Percentiles rank a stretch among this genome's conserved stretches.
phyloP scores from a whole-genome alignment of 305 asterid genomes.

The Plantago coronopus region DNA sequence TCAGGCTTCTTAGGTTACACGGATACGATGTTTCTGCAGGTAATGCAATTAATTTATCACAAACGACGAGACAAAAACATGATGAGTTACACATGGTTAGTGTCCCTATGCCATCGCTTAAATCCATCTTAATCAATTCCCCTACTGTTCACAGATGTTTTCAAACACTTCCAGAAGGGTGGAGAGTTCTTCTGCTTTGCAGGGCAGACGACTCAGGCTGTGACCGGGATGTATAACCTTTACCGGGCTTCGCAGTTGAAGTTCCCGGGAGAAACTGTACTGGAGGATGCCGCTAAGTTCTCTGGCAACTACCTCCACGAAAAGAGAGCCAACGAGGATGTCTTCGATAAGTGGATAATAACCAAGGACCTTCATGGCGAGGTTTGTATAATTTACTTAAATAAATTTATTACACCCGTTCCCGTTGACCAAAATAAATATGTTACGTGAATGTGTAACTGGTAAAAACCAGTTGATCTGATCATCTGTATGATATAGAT shows the following conservation, averaged over 20 bases:
- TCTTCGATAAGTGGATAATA: constrained; percentile 87
- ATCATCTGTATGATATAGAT: too few species aligned
- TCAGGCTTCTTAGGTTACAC: constrained; percentile 76
- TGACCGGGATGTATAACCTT: constrained; percentile 84
- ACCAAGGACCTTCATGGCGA: constrained; percentile 88
- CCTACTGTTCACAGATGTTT: constrained; percentile 45
- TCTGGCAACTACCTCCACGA: constrained; percentile 43
- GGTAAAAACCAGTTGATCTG: too few species aligned
- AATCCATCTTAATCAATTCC: background rate
- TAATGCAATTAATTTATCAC: constrained; percentile 12
- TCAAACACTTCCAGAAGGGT: constrained; percentile 54
- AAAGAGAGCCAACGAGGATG: constrained; percentile 50
- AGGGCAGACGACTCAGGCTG: constrained; percentile 83
- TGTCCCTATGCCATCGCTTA: background rate
- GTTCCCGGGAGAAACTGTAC: constrained; percentile 63
- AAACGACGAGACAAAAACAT: too few species aligned
- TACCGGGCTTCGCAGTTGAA: constrained; percentile 72
- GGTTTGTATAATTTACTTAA: too few species aligned
- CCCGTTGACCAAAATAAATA: too few species aligned
- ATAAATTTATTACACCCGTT: too few species aligned
- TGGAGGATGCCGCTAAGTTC: constrained; percentile 42
- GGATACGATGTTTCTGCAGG: constrained; percentile 78
- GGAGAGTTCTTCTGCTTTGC: constrained; percentile 74
- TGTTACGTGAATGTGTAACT: too few species aligned
- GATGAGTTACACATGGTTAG: too few species aligned